Evolutionary conservation across 2,329 filamentous ascomycete genomes (phyloP).

Genomic region (Cytospora chrysosperma): DNA sequence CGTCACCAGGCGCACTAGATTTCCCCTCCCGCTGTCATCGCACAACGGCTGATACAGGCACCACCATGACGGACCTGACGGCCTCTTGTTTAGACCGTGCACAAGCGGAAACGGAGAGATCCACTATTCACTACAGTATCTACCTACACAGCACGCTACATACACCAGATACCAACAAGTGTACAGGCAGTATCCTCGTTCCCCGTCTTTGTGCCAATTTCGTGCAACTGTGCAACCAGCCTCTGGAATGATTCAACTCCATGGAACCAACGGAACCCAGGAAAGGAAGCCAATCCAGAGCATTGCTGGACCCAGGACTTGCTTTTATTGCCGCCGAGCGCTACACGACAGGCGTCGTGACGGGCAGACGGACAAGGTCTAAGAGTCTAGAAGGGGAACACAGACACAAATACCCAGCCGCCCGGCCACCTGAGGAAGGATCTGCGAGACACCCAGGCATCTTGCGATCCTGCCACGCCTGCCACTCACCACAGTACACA

Average conservation of each 20-base stretch:
- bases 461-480: conserved; percentile 4
- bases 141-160: too few species aligned
- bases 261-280: conserved; percentile 1
- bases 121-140: background rate
- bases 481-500: too few species aligned
- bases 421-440: conserved; percentile 9
- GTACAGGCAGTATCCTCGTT: background rate
- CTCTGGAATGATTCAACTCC: background rate
- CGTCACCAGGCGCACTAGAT: background rate
- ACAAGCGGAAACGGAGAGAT: background rate
- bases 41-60: background rate
- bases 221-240: background rate
- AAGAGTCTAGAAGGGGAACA: conserved; percentile 16
- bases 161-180: too few species aligned
- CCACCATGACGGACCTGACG: background rate
- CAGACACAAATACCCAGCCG: conserved; percentile 8
- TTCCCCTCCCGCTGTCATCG: background rate
- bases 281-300: conserved; percentile 1
- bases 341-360: conserved; percentile 7
- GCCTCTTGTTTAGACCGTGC: background rate
- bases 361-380: background rate
- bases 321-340: conserved; percentile 2
- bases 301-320: conserved; percentile 8
- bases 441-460: conserved; percentile 17
- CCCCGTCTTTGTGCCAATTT: background rate